Evolutionary conservation across 2,329 filamentous ascomycete genomes (phyloP).

Genomic region (Clonostachys rosea): DNA sequence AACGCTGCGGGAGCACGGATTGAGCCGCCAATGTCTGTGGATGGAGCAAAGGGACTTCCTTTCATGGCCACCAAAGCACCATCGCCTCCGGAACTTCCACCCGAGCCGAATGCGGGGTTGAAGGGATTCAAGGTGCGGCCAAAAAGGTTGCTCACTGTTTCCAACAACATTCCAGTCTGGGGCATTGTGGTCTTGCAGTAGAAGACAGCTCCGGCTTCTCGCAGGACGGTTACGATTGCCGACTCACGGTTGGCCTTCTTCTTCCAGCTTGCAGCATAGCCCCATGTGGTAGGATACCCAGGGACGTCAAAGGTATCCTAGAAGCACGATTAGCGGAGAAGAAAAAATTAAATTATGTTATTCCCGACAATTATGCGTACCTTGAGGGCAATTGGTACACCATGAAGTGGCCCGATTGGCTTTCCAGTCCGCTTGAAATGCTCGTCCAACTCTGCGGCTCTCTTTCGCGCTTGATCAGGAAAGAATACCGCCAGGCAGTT

Average conservation of each 20-base stretch:
- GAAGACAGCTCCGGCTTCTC: conserved; percentile 55
- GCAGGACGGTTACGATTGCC: background rate
- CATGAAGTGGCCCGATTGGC: conserved; percentile 55
- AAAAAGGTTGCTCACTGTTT: conserved; percentile 49
- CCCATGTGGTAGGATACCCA: background rate
- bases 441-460: conserved; percentile 38
- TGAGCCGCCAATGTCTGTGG: conserved; percentile 40
- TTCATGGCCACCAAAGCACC: conserved; percentile 31
- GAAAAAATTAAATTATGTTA: too few relatives aligned
- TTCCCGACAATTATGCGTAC: background rate
- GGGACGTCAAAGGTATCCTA: background rate
- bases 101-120: conserved; percentile 54
- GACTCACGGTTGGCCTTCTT: background rate
- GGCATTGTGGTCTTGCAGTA: conserved; percentile 69
- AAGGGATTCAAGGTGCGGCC: conserved; percentile 60
- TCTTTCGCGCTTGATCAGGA: conserved; percentile 38
- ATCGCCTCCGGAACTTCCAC: conserved; percentile 60
- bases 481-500: conserved; percentile 43
- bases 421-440: conserved; percentile 28
- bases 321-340: too few relatives aligned
- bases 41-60: conserved; percentile 32
- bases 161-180: conserved; percentile 37
- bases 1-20: conserved; percentile 37
- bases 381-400: conserved; percentile 43
- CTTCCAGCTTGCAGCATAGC: background rate